Conservation (phyloP, 2,329 filamentous ascomycete genomes). For the Xylariaceae sp. region DNA sequence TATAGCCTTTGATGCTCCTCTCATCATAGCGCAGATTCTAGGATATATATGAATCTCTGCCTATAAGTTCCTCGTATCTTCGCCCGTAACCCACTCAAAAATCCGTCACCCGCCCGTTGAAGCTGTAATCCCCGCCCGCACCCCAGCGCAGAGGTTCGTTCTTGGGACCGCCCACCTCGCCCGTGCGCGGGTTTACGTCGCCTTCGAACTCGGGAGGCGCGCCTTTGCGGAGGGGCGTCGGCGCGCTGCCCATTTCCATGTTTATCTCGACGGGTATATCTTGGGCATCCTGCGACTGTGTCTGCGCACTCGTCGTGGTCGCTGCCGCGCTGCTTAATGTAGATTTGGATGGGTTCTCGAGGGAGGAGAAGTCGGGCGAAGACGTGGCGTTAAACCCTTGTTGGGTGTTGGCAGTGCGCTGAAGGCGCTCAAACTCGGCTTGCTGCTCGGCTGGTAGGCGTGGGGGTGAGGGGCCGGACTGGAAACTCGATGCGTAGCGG, state of each 20-base stretch:
- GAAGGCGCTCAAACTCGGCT: slow-evolving; percentile 71
- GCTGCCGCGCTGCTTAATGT: not conserved
- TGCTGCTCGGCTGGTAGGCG: slow-evolving; percentile 74
- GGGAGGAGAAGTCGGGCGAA: slow-evolving; percentile 28
- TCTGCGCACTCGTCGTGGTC: not conserved
- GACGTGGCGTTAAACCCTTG: slow-evolving; percentile 41
- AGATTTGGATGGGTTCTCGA: slow-evolving; percentile 8
- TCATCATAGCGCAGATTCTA: too few species aligned
- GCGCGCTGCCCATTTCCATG: too few species aligned
- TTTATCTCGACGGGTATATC: too few species aligned
- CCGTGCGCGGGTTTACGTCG: slow-evolving; percentile 89
- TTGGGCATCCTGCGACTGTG: not conserved
- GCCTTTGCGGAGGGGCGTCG: slow-evolving; percentile 58
- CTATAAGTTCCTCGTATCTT: not conserved
- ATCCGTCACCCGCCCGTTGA: slow-evolving; percentile 92
- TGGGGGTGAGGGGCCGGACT: slow-evolving; percentile 72
- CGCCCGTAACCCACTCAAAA: slow-evolving; percentile 57
- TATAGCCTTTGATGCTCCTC: too few species aligned
- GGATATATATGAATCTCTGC: too few species aligned
- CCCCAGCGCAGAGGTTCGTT: slow-evolving; percentile 95
- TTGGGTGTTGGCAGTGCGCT: slow-evolving; percentile 60
- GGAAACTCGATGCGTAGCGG: slow-evolving; percentile 48
- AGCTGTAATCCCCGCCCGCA: slow-evolving; percentile 79
- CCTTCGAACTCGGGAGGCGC: slow-evolving; percentile 92
- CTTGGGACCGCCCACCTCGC: slow-evolving; percentile 95